A percentile compares a stretch with the other conserved stretches of the same genome.
phyloP scores from a whole-genome alignment of 768 basidiomycete genomes.

The Podaxis sp. region DNA sequence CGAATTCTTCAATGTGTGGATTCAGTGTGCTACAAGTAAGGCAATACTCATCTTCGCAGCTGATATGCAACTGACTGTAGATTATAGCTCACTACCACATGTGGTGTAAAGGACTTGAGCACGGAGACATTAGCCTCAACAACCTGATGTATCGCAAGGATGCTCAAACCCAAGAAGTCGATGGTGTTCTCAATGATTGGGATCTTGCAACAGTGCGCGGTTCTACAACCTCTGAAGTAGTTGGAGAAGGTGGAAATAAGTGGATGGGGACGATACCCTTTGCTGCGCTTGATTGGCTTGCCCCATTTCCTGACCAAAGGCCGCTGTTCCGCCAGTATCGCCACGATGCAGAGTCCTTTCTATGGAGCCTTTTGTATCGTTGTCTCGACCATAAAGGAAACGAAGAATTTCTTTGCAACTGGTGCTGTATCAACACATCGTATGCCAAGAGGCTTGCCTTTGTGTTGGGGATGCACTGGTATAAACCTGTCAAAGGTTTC shows the following conservation, averaged over 20 bases:
- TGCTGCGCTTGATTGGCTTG: background rate
- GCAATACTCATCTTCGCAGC: background rate
- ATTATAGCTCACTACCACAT: background rate
- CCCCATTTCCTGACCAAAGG: background rate
- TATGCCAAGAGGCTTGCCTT: background rate
- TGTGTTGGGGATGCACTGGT: background rate
- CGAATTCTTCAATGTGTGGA: background rate
- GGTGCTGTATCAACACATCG: background rate
- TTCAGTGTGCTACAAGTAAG: background rate
- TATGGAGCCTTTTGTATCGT: background rate
- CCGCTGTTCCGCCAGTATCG: background rate
- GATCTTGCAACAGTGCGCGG: background rate
- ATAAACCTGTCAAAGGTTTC: background rate
- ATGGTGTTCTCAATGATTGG: background rate
- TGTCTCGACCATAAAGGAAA: background rate
- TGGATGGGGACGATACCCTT: background rate
- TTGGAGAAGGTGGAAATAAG: background rate
- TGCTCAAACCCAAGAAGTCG: background rate
- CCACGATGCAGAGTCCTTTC: background rate
- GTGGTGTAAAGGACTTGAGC: background rate
- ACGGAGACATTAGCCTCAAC: background rate
- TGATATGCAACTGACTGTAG: background rate
- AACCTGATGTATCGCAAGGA: background rate
- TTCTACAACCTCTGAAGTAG: background rate
- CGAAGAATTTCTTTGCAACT: background rate